Base-by-base conservation (phyloP, 2,329 filamentous ascomycete species). In the Trichoderma oligosporum region DNA sequence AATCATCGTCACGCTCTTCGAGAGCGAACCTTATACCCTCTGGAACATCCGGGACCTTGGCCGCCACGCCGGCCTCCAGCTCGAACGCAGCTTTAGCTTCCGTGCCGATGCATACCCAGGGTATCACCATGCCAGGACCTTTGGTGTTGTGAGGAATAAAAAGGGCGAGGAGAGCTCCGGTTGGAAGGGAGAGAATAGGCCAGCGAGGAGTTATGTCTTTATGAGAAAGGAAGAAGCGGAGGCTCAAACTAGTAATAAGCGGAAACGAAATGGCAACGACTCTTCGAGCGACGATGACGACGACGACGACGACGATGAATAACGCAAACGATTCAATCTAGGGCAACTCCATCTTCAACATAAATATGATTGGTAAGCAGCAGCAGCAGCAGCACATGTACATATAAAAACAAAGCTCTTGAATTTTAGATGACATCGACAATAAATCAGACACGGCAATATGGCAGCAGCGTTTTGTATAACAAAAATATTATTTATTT, bases 31-130 rank as follows among this genome's bases (percentile, higher is more conserved):
- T 0, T 99, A 99, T 71, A 93, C 91, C 2, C 80, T 97, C 1
- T 99, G 94, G 94, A 97, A 97, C 74, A 81, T 97, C 24, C 83
- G 86, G 33, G 93, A 97, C 74, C 78, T 99, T 25, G 94, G 83
- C 2, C 81, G 93, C 6, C 90, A 96, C 70, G 79, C 80, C 4
- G 89, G 88, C 4, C 74, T 93, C 49, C 81, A 82, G 66, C 86
- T 91, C 33, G 78, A 85, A 64, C 76, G 81, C 65, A 91, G 86
- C 70, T 92, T 88, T 68, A 75, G 73, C 57, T 94, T 94, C 67
- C 78, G 83, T 61, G 78, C 83, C 4, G 73, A 66, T 14, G 82
- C 80, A 22, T 94, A 93, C 69, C 87, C 86, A 0, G 86, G 86
- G 0, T 94, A 94, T 69, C 77, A 72, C 60, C 88, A 93, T 73